Evolutionary conservation across 2,329 filamentous ascomycete genomes (phyloP).

Genomic region (Talaromyces islandicus): DNA sequence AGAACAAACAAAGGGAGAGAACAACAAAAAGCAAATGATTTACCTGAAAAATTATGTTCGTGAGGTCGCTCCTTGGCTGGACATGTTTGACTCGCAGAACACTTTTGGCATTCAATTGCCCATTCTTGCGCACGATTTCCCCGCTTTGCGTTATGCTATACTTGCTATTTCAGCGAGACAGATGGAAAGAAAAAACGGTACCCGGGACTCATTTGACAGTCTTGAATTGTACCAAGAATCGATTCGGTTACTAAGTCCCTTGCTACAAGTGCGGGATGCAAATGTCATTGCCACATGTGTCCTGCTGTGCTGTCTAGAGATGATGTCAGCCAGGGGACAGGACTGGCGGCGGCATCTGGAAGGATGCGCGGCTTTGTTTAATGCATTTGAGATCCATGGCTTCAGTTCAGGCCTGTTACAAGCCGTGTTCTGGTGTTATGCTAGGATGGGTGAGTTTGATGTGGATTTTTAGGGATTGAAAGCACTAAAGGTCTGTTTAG

Average conservation of each 20-base stretch:
- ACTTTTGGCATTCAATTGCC: constrained; percentile 50
- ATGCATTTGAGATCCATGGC: constrained; percentile 47
- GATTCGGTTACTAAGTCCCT: constrained; percentile 44
- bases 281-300: constrained; percentile 50
- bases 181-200: constrained; percentile 46
- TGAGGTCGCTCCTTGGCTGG: constrained; percentile 52
- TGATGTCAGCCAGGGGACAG: constrained; percentile 44
- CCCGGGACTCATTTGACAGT: constrained; percentile 43
- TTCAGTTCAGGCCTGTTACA: constrained; percentile 47
- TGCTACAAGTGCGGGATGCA: constrained; percentile 43
- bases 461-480: not conserved
- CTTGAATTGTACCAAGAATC: constrained; percentile 50
- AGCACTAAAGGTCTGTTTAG: constrained; percentile 22
- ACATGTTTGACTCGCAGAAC: constrained; percentile 51
- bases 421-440: constrained; percentile 55
- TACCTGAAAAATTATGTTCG: constrained; percentile 48
- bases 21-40: constrained; percentile 23
- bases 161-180: constrained; percentile 50
- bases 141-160: constrained; percentile 44
- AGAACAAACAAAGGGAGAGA: not conserved
- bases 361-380: constrained; percentile 50
- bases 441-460: constrained; percentile 44
- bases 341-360: constrained; percentile 54
- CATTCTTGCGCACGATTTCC: constrained; percentile 42
- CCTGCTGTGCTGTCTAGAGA: constrained; percentile 50